Conservation (phyloP, 2,329 filamentous ascomycete species). For the Colletotrichum sansevieriae region DNA sequence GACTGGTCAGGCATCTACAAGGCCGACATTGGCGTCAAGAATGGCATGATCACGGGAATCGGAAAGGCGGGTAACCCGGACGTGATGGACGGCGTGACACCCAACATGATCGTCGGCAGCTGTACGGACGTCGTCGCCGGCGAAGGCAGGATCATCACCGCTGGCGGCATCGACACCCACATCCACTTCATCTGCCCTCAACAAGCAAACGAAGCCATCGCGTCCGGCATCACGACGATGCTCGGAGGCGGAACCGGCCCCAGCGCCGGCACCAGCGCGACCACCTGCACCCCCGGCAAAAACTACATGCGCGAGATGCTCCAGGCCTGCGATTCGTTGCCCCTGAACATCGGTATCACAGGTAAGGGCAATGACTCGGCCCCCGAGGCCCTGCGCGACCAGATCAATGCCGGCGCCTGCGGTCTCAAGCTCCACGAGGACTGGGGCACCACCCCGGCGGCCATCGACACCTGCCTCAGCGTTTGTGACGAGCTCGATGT, state of each 20-base stretch:
- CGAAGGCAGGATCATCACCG: slow-evolving; percentile 91
- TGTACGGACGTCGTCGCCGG: slow-evolving; percentile 93
- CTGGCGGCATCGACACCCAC: slow-evolving; percentile 89
- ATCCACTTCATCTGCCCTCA: slow-evolving; percentile 97
- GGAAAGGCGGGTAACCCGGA: slow-evolving; percentile 98
- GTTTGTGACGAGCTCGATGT: slow-evolving; percentile 94
- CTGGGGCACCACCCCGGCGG: slow-evolving; percentile 92
- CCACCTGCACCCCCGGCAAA: slow-evolving; percentile 90
- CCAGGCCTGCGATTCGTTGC: slow-evolving; percentile 84
- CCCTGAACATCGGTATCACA: slow-evolving; percentile 90
- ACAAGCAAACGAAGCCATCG: slow-evolving; percentile 85
- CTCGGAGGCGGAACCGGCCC: slow-evolving; percentile 92
- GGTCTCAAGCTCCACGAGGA: slow-evolving; percentile 97
- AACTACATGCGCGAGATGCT: slow-evolving; percentile 91
- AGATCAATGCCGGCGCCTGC: slow-evolving; percentile 85
- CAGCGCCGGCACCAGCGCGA: slow-evolving; percentile 89
- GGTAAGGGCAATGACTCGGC: slow-evolving; percentile 92
- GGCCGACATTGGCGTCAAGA: slow-evolving; percentile 93
- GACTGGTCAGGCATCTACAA: slow-evolving; percentile 97
- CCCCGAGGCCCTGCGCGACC: slow-evolving; percentile 78
- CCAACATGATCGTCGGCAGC: slow-evolving; percentile 84
- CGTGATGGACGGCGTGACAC: slow-evolving; percentile 89
- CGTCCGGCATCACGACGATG: slow-evolving; percentile 90
- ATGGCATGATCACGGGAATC: slow-evolving; percentile 87
- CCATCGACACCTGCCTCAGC: slow-evolving; percentile 86